Percentiles rank a stretch among this genome's conserved stretches.
Conservation (phyloP, 2,329 filamentous ascomycete species). For the Ceratocystiopsis sp. region DNA sequence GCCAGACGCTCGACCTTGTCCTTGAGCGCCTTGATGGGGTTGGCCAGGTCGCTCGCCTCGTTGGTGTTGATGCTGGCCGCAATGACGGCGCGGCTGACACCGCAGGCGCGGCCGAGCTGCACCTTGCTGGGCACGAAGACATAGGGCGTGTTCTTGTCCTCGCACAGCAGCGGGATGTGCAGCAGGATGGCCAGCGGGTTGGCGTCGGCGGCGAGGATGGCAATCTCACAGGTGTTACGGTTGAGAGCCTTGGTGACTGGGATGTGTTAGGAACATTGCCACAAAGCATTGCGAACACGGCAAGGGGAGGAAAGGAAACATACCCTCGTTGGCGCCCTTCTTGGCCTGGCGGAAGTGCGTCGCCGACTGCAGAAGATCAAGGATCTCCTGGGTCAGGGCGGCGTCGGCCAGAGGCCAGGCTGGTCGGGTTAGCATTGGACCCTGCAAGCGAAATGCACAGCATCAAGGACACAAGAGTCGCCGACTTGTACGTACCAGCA, state of each 20-base stretch:
- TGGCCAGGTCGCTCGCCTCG: conserved; percentile 72
- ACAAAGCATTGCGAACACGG: neutral
- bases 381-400: conserved; percentile 42
- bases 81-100: conserved; percentile 78
- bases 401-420: conserved; percentile 14
- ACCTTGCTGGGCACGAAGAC: conserved; percentile 12
- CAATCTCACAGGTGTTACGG: conserved; percentile 76
- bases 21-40: conserved; percentile 76
- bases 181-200: conserved; percentile 74
- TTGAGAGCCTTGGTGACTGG: conserved; percentile 70
- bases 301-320: neutral
- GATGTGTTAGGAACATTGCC: too few species aligned
- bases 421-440: neutral
- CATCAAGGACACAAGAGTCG: neutral
- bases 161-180: conserved; percentile 74
- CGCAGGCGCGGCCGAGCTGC: conserved; percentile 56
- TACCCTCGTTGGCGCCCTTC: conserved; percentile 67
- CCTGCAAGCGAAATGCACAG: too few species aligned
- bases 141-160: conserved; percentile 47
- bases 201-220: conserved; percentile 80
- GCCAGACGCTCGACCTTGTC: conserved; percentile 92
- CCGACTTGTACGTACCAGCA: conserved; percentile 2
- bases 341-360: conserved; percentile 59
- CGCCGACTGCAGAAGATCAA: conserved; percentile 64
- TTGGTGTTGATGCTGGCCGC: conserved; percentile 79